Evolutionary conservation across 2,329 filamentous ascomycete species (phyloP).

Genomic region (Sporothrix sp.): DNA sequence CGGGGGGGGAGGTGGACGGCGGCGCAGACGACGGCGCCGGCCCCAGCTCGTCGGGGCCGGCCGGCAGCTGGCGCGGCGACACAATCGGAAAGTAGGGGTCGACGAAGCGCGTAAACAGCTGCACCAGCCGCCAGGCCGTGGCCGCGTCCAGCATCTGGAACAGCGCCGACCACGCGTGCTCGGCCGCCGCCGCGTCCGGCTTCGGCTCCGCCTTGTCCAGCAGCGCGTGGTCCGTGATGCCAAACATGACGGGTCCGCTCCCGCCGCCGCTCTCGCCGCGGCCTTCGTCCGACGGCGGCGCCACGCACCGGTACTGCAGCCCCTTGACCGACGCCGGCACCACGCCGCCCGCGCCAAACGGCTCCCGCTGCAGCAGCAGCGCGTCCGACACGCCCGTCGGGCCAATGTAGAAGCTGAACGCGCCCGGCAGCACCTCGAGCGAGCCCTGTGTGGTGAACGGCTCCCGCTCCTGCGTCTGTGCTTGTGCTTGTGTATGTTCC

Average conservation of each 20-base stretch:
- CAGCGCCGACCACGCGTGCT: constrained; percentile 23
- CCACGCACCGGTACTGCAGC: constrained; percentile 17
- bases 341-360: background rate
- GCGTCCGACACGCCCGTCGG: constrained; percentile 15
- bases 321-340: constrained; percentile 7
- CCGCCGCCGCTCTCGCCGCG: background rate
- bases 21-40: background rate
- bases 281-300: background rate
- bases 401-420: constrained; percentile 17
- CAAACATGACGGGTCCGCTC: constrained; percentile 22
- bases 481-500: no score
- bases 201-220: constrained; percentile 26
- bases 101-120: constrained; percentile 32
- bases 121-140: constrained; percentile 29
- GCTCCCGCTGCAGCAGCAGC: constrained; percentile 9
- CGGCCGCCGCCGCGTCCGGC: constrained; percentile 19
- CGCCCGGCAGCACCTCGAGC: constrained; percentile 13
- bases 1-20: background rate
- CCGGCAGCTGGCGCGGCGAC: constrained; percentile 26
- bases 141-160: constrained; percentile 23
- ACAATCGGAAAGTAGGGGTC: constrained; percentile 36
- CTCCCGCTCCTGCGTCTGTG: background rate
- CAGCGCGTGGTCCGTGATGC: constrained; percentile 26
- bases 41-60: constrained; percentile 22
- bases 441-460: constrained; percentile 5